Percentiles rank a stretch among this genome's conserved stretches.
These are phyloP conservation scores for Zygotorulaspora sp. DNA, from an alignment of 805 yeast genomes.

Conservation along the genomic window DNA sequence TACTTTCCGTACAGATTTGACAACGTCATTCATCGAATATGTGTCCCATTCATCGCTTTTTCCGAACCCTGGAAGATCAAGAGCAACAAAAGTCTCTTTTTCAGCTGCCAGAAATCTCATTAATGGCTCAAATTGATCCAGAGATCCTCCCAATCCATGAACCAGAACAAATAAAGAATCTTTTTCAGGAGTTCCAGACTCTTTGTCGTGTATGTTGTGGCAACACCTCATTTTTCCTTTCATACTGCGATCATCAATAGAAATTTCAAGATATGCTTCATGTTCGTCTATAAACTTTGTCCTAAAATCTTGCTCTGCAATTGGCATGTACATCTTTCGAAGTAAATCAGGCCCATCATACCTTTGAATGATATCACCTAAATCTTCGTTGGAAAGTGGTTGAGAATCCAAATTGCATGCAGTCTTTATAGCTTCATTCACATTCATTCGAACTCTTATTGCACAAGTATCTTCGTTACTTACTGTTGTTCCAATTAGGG, in stretches of 20 bases:
- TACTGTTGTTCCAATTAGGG: too few relatives aligned
- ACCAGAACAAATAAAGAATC: constrained; percentile 49
- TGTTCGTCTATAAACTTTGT: constrained; percentile 21
- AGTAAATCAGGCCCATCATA: constrained; percentile 18
- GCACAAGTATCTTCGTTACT: too few relatives aligned
- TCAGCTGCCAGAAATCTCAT: constrained; percentile 54
- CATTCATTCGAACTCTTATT: too few relatives aligned
- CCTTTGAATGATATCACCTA: constrained; percentile 18
- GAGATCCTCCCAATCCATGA: constrained; percentile 90
- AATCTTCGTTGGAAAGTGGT: constrained; percentile 19
- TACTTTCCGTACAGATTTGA: constrained; percentile 12
- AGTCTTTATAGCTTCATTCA: not conserved
- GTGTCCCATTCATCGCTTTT: constrained; percentile 30
- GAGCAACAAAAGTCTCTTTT: constrained; percentile 57
- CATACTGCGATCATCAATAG: not conserved
- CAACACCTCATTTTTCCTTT: constrained; percentile 20
- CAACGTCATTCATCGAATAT: constrained; percentile 22
- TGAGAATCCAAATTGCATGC: constrained; percentile 18
- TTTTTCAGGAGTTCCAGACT: not conserved
- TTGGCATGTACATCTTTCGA: constrained; percentile 9
- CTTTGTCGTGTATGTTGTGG: constrained; percentile 18
- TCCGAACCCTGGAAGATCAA: constrained; percentile 92
- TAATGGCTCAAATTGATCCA: constrained; percentile 77
- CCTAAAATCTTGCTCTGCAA: constrained; percentile 21
- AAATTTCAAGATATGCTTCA: constrained; percentile 11